These are phyloP conservation scores for Cutaneotrichosporon curvatum DNA, from an alignment of 1,284 basidiomycete genomes.

Conservation along the genomic window DNA sequence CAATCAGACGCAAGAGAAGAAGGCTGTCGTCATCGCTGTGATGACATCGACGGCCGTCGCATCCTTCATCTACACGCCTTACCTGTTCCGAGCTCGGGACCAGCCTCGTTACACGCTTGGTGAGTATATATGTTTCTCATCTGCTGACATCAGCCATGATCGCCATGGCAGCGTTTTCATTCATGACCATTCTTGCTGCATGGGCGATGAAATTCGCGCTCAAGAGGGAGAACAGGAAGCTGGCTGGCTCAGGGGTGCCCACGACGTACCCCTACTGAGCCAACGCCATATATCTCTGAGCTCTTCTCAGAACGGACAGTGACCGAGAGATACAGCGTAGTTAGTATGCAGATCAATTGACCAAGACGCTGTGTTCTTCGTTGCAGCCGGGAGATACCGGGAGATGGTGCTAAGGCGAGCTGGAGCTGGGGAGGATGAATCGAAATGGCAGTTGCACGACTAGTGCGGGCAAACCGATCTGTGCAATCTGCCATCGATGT, in stretches of 20 bases:
- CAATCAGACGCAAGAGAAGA: constrained; percentile 32
- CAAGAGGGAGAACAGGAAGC: constrained; percentile 13
- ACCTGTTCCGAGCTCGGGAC: constrained; percentile 24
- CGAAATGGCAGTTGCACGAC: no score
- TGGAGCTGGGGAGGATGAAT: no score
- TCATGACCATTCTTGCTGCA: constrained; percentile 10
- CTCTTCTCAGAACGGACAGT: no score
- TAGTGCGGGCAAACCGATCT: no score
- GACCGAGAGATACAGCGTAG: no score
- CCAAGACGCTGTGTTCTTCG: no score
- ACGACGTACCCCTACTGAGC: constrained; percentile 17
- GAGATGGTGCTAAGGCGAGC: no score
- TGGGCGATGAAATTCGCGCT: constrained; percentile 19
- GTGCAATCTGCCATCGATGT: no score
- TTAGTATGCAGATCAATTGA: no score
- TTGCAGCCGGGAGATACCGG: no score
- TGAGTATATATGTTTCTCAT: background rate
- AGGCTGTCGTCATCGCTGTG: constrained; percentile 27
- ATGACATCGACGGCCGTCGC: constrained; percentile 22
- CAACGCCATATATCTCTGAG: no score
- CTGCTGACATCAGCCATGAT: constrained; percentile 9
- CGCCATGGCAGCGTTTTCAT: constrained; percentile 20
- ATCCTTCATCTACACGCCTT: constrained; percentile 30
- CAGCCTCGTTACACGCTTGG: constrained; percentile 19
- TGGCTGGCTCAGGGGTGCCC: constrained; percentile 6